Conservation (phyloP, 208 protist genomes). For the Trypanosoma cruzi region DNA sequence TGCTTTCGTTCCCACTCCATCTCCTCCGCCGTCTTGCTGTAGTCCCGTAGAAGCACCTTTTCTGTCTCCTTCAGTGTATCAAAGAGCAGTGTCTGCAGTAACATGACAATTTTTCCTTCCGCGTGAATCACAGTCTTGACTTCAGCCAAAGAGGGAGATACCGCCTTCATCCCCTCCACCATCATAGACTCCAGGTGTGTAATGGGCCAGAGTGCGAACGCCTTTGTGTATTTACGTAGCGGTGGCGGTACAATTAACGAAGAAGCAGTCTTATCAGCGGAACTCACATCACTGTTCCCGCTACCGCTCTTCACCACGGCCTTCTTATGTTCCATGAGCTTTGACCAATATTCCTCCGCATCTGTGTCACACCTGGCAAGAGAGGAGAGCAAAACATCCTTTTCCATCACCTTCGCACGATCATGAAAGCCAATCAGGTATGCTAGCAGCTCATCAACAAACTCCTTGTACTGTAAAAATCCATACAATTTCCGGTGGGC, state of each 20-base stretch:
- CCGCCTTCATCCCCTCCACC: neutral
- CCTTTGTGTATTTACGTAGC: conserved; percentile 61
- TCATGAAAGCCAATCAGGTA: conserved; percentile 74
- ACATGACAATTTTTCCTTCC: conserved; percentile 60
- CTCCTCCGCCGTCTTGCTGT: conserved; percentile 84
- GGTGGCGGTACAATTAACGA: conserved; percentile 55
- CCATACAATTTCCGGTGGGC: conserved; percentile 71
- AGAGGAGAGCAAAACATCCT: conserved; percentile 41
- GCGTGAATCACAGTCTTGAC: conserved; percentile 60
- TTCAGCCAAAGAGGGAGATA: conserved; percentile 45
- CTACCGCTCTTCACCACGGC: conserved; percentile 14
- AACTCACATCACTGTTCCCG: conserved; percentile 4
- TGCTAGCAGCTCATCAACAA: conserved; percentile 46
- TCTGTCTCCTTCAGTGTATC: conserved; percentile 65
- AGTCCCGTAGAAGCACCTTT: conserved; percentile 68
- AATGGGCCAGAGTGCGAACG: conserved; percentile 81
- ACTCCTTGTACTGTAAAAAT: conserved; percentile 60
- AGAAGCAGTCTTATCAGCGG: conserved; percentile 19
- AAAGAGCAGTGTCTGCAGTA: conserved; percentile 80
- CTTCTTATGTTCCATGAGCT: conserved; percentile 51
- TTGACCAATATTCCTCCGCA: conserved; percentile 74
- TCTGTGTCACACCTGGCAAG: conserved; percentile 50
- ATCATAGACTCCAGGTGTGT: conserved; percentile 39
- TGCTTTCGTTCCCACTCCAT: conserved; percentile 62
- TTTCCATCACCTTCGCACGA: conserved; percentile 55